These are phyloP conservation scores for Plasmopara muralis DNA, from an alignment of 352 stramenopile species.

Conservation along the genomic window DNA sequence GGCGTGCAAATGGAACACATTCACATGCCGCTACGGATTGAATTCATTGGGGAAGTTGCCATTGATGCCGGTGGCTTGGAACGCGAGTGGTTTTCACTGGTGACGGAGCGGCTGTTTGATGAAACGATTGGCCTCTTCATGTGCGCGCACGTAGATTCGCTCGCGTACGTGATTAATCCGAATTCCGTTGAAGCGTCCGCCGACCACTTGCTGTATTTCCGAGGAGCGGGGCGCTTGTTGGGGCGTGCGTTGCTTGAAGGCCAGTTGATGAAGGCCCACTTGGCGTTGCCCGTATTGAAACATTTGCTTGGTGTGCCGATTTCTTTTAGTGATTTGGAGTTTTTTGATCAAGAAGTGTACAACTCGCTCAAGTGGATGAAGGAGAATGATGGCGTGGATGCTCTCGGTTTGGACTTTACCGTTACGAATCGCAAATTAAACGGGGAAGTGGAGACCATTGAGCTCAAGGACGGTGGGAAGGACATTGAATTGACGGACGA, in stretches of 20 bases:
- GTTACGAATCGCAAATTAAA: constrained; percentile 74
- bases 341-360: constrained; percentile 84
- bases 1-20: constrained; percentile 84
- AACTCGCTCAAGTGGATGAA: constrained; percentile 82
- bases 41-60: constrained; percentile 85
- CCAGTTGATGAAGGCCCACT: constrained; percentile 82
- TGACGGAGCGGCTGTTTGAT: constrained; percentile 83
- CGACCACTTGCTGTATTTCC: constrained; percentile 97
- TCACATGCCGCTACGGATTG: constrained; percentile 80
- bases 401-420: constrained; percentile 71
- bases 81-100: constrained; percentile 84
- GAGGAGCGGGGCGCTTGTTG: constrained; percentile 91
- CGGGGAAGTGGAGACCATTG: constrained; percentile 71
- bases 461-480: constrained; percentile 77
- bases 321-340: constrained; percentile 86
- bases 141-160: constrained; percentile 72
- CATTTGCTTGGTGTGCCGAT: constrained; percentile 79
- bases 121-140: constrained; percentile 84
- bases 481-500: constrained; percentile 90
- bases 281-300: constrained; percentile 83
- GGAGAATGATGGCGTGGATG: constrained; percentile 75
- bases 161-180: constrained; percentile 78
- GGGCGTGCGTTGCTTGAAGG: constrained; percentile 96
- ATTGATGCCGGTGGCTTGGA: constrained; percentile 88
- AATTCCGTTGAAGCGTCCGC: constrained; percentile 81